These are phyloP conservation scores for Proliferodiscus dingleyae DNA, from an alignment of 2,329 filamentous ascomycete species.

Conservation along the genomic window DNA sequence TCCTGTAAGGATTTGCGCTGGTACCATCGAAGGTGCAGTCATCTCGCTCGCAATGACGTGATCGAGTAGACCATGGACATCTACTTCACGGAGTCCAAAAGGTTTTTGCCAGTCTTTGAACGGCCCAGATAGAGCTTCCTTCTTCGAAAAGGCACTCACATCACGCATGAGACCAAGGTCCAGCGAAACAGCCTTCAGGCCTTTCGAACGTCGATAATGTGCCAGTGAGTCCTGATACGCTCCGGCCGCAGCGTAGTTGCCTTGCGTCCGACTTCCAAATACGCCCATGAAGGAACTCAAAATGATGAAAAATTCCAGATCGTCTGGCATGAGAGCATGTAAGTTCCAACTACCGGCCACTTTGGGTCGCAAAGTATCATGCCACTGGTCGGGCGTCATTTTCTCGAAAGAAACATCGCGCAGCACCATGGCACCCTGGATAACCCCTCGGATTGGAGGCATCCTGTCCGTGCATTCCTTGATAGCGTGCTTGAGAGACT, in stretches of 20 bases:
- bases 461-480: neutral
- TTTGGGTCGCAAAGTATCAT: constrained; percentile 33
- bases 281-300: constrained; percentile 33
- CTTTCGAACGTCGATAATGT: constrained; percentile 6
- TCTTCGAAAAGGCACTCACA: too few species aligned
- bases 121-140: too few species aligned
- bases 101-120: too few species aligned
- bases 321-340: constrained; percentile 12
- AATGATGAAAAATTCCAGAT: constrained; percentile 14
- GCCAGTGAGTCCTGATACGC: constrained; percentile 24
- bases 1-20: too few species aligned
- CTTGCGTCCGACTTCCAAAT: constrained; percentile 3
- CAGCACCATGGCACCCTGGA: constrained; percentile 45
- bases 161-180: constrained; percentile 17
- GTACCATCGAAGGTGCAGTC: too few species aligned
- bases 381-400: constrained; percentile 36
- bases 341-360: constrained; percentile 21
- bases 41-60: too few species aligned
- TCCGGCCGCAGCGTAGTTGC: constrained; percentile 26
- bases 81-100: too few species aligned
- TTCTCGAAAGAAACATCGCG: constrained; percentile 19
- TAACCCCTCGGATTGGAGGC: constrained; percentile 36
- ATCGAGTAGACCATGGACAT: too few species aligned
- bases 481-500: constrained; percentile 13
- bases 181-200: constrained; percentile 12